Base-by-base conservation (phyloP, 1,139 yeast species). In the Taphrina wiesneri region DNA sequence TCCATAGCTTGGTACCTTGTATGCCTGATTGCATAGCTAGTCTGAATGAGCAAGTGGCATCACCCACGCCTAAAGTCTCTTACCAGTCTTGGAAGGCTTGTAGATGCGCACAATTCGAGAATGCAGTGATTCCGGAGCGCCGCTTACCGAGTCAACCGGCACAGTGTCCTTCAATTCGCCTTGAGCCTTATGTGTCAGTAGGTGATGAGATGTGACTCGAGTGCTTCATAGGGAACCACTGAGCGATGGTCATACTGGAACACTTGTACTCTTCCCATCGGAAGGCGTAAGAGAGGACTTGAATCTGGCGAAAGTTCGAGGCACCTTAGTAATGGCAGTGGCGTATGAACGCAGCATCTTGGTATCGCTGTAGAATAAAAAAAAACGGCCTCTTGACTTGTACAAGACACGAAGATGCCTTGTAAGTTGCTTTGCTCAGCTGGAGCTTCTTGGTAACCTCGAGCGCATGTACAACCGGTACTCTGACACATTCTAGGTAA, bases 1-100 rank as follows among this genome's bases (percentile, higher is more conserved):
- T 85, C 96, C 96, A 90, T 72, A 78, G 78, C 70, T 73, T 71
- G 57, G 81, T 75, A 25, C 77, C 78, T 68, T 73, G 75, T 26
- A 72, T 73, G 17, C 92, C 90, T 51, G 90, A 85, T 78, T 90
- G 96, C 36, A 95, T 89, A 52, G 96, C 64, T 36, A n/a, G n/a
- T n/a, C n/a, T n/a, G n/a, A n/a, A n/a, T n/a, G 15, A 34, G 9
- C 13, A 15, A 47, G 30, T 9, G 13, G 7, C 11, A 19, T n/a
- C n/a, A n/a, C 9, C n/a, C n/a, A n/a, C n/a, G n/a, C n/a, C n/a
- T n/a, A n/a, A n/a, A n/a, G n/a, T n/a, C n/a, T 13, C 32, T 6
- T 21, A 54, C 59, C 95, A 13, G 91, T 82, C 77, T 88, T 87
- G 70, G 91, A 77, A 73, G 87, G 91, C 76, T 86, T 84, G 77